Evolutionary conservation across 148 eudicot species (phyloP).

Genomic region (Vaccinium darrowii): DNA sequence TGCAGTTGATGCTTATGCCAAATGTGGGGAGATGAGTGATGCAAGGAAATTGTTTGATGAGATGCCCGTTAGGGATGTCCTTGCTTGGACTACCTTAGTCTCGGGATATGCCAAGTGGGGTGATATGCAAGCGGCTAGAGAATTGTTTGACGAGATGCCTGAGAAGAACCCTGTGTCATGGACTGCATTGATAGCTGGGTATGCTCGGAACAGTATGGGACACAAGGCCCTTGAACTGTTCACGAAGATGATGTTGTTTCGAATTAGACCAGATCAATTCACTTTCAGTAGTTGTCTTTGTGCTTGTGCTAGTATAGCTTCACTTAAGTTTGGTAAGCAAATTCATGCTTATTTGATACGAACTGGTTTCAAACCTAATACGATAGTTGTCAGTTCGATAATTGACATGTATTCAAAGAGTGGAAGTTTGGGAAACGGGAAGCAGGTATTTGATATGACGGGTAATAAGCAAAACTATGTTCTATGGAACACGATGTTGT

Average conservation of each 20-base stretch:
- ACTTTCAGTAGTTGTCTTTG: conserved; percentile 64
- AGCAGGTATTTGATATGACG: conserved; percentile 41
- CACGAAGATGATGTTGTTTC: conserved; percentile 44
- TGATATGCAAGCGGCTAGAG: conserved; percentile 63
- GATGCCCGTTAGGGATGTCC: conserved; percentile 63
- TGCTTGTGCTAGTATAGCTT: conserved; percentile 58
- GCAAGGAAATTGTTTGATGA: conserved; percentile 73
- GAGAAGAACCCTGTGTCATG: conserved; percentile 69
- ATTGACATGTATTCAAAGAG: conserved; percentile 87
- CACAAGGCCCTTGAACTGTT: conserved; percentile 51
- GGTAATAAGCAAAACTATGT: conserved; percentile 50
- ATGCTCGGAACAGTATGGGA: conserved; percentile 60
- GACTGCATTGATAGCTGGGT: conserved; percentile 77
- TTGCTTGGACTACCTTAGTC: conserved; percentile 76
- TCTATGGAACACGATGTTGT: conserved; percentile 70
- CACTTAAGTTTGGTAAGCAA: conserved; percentile 61
- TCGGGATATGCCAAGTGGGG: conserved; percentile 78
- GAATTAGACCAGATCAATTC: conserved; percentile 59
- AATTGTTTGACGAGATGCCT: conserved; percentile 69
- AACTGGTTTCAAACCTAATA: conserved; percentile 49
- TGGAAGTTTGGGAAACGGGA: conserved; percentile 52
- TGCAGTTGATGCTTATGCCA: conserved; percentile 71
- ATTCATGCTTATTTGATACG: conserved; percentile 58
- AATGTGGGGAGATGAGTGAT: conserved; percentile 53
- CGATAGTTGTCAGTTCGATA: conserved; percentile 64